Evolutionary conservation across 768 basidiomycete species (phyloP).

Genomic region (Dioszegia hungarica): DNA sequence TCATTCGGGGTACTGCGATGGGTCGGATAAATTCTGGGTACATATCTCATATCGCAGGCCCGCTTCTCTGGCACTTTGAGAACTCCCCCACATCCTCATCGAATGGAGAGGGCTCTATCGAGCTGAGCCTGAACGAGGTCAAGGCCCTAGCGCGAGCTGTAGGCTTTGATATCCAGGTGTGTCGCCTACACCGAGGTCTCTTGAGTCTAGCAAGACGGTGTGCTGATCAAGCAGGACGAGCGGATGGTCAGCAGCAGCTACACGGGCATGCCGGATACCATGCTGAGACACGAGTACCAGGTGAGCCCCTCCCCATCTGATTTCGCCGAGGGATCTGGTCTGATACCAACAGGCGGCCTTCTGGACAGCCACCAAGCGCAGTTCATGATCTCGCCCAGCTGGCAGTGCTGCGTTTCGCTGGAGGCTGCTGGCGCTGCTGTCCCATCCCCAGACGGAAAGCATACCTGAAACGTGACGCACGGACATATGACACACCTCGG

Average conservation of each 20-base stretch:
- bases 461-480: no score
- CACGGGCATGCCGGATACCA: slow-evolving; percentile 70
- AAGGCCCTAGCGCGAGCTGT: slow-evolving; percentile 66
- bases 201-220: background rate
- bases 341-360: slow-evolving; percentile 15
- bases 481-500: no score
- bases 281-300: slow-evolving; percentile 81
- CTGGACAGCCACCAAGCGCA: slow-evolving; percentile 24
- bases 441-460: no score
- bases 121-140: slow-evolving; percentile 83
- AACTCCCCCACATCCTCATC: slow-evolving; percentile 59
- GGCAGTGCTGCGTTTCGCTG: no score
- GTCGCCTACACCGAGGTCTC: slow-evolving; percentile 46
- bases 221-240: slow-evolving; percentile 60
- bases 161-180: slow-evolving; percentile 75
- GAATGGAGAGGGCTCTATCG: slow-evolving; percentile 69
- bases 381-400: no score
- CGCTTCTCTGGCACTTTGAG: slow-evolving; percentile 95
- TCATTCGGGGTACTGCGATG: background rate
- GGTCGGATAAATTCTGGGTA: no score
- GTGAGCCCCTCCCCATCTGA: slow-evolving; percentile 17
- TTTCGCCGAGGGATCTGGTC: background rate
- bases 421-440: no score
- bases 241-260: slow-evolving; percentile 75
- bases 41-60: slow-evolving; percentile 55